Evolutionary conservation across 73 alveolate species (phyloP), one percentile per base, ranked within the genome.

Genomic region (Paramecium caudatum): DNA sequence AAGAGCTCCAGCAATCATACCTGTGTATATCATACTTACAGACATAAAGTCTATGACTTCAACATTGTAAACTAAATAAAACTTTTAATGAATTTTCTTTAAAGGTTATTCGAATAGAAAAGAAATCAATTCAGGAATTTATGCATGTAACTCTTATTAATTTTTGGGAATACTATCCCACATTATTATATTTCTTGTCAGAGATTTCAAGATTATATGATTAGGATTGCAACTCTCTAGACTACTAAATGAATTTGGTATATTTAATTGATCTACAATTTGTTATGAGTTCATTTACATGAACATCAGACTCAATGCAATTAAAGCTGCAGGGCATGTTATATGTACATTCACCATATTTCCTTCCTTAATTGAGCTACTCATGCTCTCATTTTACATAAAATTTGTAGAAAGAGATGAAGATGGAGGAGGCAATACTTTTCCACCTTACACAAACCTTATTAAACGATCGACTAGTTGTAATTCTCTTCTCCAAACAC

Each of bases 291-390:
- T 96, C 23, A 98, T 91, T 91, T 95, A 96, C 70, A 98, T 81
- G 94, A 96, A 96, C 49, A 94, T 96, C 55, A 98, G 83, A 43
- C 99, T 95, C 9, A 97, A 90, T 23, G 99, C 99, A 16, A 97
- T 94, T 30, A 97, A 61, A 10, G 99, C 99, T 7, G 99, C 99
- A 12, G 98, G 98, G 5, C 99, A 83, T 2, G 99, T 98, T 33
- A 96, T 97, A 92, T 96, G 96, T 10, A 97, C 95, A 94, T 97
- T 97, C 27, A 98, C 98, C 91, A 93, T 91, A 50, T 94, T 97
- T 21, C 99, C 99, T 94, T 95, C 98, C 91, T 93, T 91, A 25
- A 95, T 91, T 5, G 95, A 78, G 47, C 98, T 95, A 55, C 97
- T 95, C 16, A 82, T 33, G 21, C 93, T 85, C 17, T 94, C 84